Conservation (phyloP, 164 flowering plant genomes). For the Aristolochia contorta region DNA sequence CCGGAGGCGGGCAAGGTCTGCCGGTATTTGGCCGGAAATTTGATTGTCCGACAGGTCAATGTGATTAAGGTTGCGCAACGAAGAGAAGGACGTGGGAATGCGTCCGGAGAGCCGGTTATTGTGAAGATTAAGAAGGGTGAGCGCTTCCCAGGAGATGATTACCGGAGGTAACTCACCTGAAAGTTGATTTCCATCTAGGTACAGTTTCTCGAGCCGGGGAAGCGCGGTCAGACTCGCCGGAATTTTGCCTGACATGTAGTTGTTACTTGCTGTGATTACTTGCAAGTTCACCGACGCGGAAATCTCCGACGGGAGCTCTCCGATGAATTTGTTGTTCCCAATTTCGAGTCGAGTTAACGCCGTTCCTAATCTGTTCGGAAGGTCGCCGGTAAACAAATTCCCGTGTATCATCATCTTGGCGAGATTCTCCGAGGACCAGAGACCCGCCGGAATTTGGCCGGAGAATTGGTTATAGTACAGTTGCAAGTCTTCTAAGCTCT, state of each 20-base stretch:
- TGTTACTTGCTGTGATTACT: constrained; percentile 51
- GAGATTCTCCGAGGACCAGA: constrained; percentile 34
- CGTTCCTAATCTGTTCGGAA: constrained; percentile 28
- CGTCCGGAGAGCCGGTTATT: constrained; percentile 49
- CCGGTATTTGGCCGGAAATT: constrained; percentile 62
- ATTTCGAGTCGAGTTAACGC: constrained; percentile 44
- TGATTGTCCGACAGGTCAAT: constrained; percentile 60
- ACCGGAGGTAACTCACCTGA: constrained; percentile 52
- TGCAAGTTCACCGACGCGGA: constrained; percentile 22
- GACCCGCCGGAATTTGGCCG: constrained; percentile 39
- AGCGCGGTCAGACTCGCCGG: constrained; percentile 40
- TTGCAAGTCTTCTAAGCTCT: constrained; percentile 24
- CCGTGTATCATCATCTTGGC: constrained; percentile 21
- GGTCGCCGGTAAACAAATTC: constrained; percentile 45
- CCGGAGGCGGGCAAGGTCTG: constrained; percentile 28
- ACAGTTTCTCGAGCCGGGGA: constrained; percentile 19
- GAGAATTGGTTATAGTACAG: constrained; percentile 37
- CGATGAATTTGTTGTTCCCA: constrained; percentile 46
- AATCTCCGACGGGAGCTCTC: constrained; percentile 31
- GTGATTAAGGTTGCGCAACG: constrained; percentile 28
- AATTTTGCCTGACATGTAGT: constrained; percentile 38
- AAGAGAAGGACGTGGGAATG: constrained; percentile 40
- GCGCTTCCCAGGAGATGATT: constrained; percentile 42
- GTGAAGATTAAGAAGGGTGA: constrained; percentile 35
- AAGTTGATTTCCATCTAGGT: constrained; percentile 51